Percentiles rank a stretch among this genome's conserved stretches.
These are phyloP conservation scores for Cyberlindnera maritima DNA, from an alignment of 805 yeast species.

Conservation along the genomic window DNA sequence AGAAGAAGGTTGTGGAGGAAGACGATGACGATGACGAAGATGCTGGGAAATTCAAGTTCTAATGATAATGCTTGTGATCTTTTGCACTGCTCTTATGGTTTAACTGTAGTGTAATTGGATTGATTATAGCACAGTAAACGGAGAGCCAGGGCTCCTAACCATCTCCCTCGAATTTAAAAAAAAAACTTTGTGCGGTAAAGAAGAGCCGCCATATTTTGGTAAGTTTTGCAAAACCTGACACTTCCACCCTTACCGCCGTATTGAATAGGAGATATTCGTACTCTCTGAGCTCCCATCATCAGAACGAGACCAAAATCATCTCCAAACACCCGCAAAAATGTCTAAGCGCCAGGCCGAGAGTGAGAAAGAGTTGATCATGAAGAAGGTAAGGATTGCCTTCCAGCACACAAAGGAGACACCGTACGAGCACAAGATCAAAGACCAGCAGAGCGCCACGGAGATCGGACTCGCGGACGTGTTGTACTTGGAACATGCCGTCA, in stretches of 20 bases:
- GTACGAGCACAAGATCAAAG: constrained; percentile 7
- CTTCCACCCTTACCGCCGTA: no score
- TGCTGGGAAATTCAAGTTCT: constrained; percentile 29
- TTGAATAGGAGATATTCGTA: no score
- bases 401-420: not conserved
- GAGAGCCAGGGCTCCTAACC: not conserved
- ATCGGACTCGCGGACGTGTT: constrained; percentile 27
- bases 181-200: not conserved
- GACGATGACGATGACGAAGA: constrained; percentile 26
- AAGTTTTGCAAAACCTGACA: no score
- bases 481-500: constrained; percentile 49
- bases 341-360: not conserved
- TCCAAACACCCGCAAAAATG: no score
- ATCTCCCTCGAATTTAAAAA: not conserved
- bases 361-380: constrained; percentile 3
- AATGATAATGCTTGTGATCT: no score
- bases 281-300: not conserved
- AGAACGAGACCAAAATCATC: not conserved
- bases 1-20: constrained; percentile 6
- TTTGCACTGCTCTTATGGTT: not conserved
- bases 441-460: not conserved
- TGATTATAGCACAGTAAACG: not conserved
- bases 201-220: no score
- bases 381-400: constrained; percentile 6
- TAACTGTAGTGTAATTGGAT: not conserved